Evolutionary conservation across 2,329 filamentous ascomycete genomes (phyloP), one percentile per base, ranked within the genome.

Genomic region (Trichoderma polysporum): DNA sequence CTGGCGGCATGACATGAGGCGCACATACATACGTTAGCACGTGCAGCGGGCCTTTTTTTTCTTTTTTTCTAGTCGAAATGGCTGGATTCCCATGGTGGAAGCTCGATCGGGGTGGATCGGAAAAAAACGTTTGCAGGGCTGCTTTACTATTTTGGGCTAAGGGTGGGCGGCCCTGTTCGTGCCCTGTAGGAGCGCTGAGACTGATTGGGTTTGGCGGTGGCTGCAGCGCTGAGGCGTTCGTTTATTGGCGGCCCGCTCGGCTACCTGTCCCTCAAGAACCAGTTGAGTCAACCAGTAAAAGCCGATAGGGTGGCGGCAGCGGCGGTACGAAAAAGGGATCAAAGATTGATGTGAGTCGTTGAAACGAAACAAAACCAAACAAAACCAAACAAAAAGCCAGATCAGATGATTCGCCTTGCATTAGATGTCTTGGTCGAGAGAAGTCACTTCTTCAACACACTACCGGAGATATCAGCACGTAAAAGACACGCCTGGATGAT

Each of bases 201-300:
- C 27, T 3, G 56, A 25, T 7, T 22, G n/a, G 56, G 56, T 47
- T 61, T 37, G 39, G 45, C 25, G 39, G 39, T 17, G n/a, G n/a
- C 12, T 27, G 0, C 3, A 41, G 53, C 35, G 35, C 58, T 50
- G 58, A 25, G 31, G 58, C 17, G 17, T 22, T 61, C 58, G 45
- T 50, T 50, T 61, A 61, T 17, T 47, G 56, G 61, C 61, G 61
- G 61, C 50, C 61, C 61, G 60, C 50, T 54, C 60, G 60, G 50
- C 50, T 64, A n/a, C n/a, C n/a, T n/a, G n/a, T n/a, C n/a, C n/a
- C n/a, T n/a, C n/a, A n/a, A n/a, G n/a, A n/a, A n/a, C n/a, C n/a
- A 8, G 12, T 3, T 31, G 35, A 27, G n/a, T 17, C 12, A 29
- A 25, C 17, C 13, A n/a, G 25, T 50, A 50, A 41, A 53, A 19